Evolutionary conservation across 306 rosid species (phyloP).

Genomic region (Vicia faba): DNA sequence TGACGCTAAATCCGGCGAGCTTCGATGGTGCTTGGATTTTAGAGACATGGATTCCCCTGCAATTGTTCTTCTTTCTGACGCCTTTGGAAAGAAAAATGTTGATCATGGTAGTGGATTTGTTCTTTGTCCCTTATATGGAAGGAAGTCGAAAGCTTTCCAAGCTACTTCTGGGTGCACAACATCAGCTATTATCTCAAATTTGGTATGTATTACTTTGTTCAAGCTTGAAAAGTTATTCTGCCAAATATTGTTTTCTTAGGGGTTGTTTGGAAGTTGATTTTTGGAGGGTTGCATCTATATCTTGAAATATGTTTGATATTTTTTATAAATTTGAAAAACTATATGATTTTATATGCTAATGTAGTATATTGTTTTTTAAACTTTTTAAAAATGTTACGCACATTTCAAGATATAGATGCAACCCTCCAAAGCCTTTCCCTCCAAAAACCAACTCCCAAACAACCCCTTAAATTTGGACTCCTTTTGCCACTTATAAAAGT

Average conservation of each 20-base stretch:
- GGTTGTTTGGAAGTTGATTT: too few species aligned
- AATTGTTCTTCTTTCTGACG: conserved; percentile 72
- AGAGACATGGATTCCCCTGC: conserved; percentile 97
- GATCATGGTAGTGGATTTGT: conserved; percentile 87
- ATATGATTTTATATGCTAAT: too few species aligned
- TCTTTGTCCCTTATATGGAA: conserved; percentile 92
- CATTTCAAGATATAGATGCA: too few species aligned
- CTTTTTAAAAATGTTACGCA: too few species aligned
- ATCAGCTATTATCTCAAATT: conserved; percentile 72
- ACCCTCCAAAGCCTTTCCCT: too few species aligned
- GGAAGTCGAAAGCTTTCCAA: conserved; percentile 94
- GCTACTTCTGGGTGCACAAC: conserved; percentile 86
- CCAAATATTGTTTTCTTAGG: conserved; percentile 15
- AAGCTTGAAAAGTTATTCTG: conserved; percentile 21
- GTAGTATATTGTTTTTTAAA: too few species aligned
- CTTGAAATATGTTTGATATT: too few species aligned
- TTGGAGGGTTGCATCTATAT: too few species aligned
- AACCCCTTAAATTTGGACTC: conserved; percentile 31
- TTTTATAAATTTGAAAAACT: too few species aligned
- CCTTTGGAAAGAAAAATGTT: conserved; percentile 67
- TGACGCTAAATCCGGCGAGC: conserved; percentile 81
- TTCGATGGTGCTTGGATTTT: conserved; percentile 99
- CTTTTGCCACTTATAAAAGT: conserved; percentile 33
- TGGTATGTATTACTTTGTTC: conserved; percentile 58
- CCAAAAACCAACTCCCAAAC: too few species aligned